These are phyloP conservation scores for Penicillium longicatenatum DNA, from an alignment of 495 filamentous ascomycete species.

Conservation along the genomic window DNA sequence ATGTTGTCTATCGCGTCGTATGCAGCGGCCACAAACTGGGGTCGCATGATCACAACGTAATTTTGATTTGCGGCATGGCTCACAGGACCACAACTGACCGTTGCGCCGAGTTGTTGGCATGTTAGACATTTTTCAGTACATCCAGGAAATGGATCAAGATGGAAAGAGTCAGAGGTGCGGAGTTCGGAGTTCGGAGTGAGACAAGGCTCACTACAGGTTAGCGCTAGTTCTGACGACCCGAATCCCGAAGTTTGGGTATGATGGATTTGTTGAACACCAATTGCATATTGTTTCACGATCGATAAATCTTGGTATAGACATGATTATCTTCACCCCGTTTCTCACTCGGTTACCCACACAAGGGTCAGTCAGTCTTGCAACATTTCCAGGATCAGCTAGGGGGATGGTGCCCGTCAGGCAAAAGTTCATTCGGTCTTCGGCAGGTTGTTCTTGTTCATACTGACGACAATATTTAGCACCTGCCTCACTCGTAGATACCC, in stretches of 20 bases:
- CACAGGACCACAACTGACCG: conserved; percentile 43
- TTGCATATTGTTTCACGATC: neutral
- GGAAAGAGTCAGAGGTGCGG: conserved; percentile 2
- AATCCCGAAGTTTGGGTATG: neutral
- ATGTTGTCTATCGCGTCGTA: conserved; percentile 19
- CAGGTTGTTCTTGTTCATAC: neutral
- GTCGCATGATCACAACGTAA: conserved; percentile 41
- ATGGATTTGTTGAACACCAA: neutral
- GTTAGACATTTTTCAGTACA: neutral
- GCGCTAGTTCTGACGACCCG: neutral
- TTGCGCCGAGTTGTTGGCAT: conserved; percentile 38
- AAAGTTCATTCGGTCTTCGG: neutral
- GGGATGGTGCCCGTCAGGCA: neutral
- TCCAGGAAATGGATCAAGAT: neutral
- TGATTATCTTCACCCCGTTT: neutral
- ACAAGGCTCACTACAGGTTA: neutral
- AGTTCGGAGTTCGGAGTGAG: conserved; percentile 1
- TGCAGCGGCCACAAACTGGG: conserved; percentile 32
- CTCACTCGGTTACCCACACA: neutral
- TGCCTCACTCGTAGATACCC: too few relatives aligned
- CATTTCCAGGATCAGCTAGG: neutral
- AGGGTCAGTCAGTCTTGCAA: neutral
- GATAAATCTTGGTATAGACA: neutral
- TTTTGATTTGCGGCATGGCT: conserved; percentile 49
- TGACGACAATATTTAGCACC: too few relatives aligned